These are phyloP conservation scores for Cladophialophora bantiana DNA, from an alignment of 2,329 filamentous ascomycete genomes.

Conservation along the genomic window DNA sequence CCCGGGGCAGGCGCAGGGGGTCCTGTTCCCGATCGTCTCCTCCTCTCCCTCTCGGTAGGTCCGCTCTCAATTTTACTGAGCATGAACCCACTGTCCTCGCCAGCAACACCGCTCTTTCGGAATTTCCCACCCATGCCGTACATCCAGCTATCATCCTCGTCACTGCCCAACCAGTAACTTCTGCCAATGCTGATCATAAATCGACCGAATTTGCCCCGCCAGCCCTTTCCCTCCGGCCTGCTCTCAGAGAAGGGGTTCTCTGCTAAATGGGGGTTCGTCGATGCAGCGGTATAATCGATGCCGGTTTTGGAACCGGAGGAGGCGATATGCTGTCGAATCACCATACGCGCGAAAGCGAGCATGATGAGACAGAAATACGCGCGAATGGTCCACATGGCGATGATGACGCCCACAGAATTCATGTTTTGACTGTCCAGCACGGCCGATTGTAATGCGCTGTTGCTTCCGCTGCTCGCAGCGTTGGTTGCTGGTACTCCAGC, in stretches of 20 bases:
- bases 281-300: slow-evolving; percentile 52
- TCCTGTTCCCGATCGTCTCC: slow-evolving; percentile 68
- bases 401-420: slow-evolving; percentile 79
- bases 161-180: slow-evolving; percentile 79
- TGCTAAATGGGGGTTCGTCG: slow-evolving; percentile 54
- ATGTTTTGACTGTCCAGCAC: slow-evolving; percentile 69
- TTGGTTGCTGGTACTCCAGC: slow-evolving; percentile 40
- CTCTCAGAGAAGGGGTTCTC: slow-evolving; percentile 74
- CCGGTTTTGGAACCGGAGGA: slow-evolving; percentile 49
- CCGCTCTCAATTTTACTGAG: slow-evolving; percentile 53
- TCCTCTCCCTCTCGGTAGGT: slow-evolving; percentile 63
- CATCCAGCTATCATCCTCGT: slow-evolving; percentile 54
- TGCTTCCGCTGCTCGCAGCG: slow-evolving; percentile 44
- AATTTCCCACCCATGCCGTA: slow-evolving; percentile 65
- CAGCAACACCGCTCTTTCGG: slow-evolving; percentile 42
- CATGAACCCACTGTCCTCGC: slow-evolving; percentile 54
- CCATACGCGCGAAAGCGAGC: slow-evolving; percentile 80
- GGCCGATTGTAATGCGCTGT: slow-evolving; percentile 63
- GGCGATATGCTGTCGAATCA: slow-evolving; percentile 73
- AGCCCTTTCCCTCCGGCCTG: slow-evolving; percentile 77
- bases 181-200: slow-evolving; percentile 76
- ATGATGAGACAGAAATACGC: slow-evolving; percentile 85
- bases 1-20: slow-evolving; percentile 47
- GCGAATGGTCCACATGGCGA: slow-evolving; percentile 74
- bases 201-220: slow-evolving; percentile 79